Evolutionary conservation across 2,329 filamentous ascomycete species (phyloP).

Genomic region (Dichotomopilus funicola): DNA sequence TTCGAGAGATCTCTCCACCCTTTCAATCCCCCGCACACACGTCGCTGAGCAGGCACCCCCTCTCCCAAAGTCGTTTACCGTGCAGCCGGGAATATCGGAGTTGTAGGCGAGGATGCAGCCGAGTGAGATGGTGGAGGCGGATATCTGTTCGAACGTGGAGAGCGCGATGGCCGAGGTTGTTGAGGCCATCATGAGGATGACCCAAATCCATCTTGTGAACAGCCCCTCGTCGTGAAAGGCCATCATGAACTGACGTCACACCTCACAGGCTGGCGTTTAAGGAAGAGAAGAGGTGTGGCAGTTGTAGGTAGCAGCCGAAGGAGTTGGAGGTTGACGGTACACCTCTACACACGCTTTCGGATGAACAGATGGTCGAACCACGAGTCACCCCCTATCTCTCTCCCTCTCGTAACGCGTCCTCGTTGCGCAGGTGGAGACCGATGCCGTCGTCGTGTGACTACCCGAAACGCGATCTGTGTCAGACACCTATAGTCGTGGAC

Average conservation of each 20-base stretch:
- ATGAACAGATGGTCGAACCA: background rate
- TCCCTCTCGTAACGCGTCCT: background rate
- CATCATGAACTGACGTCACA: conserved; percentile 10
- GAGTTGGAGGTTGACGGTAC: background rate
- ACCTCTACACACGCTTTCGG: background rate
- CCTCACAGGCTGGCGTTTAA: background rate
- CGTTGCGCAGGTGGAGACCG: conserved; percentile 8
- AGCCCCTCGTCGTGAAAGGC: conserved; percentile 2
- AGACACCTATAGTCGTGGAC: conserved; percentile 10
- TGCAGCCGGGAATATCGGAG: conserved; percentile 34
- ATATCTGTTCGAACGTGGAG: conserved; percentile 36
- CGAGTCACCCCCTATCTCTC: background rate
- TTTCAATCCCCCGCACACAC: conserved; percentile 53
- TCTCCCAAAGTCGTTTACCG: conserved; percentile 30
- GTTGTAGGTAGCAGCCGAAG: background rate
- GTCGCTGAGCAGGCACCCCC: conserved; percentile 32
- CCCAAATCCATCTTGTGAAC: conserved; percentile 6
- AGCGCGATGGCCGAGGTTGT: conserved; percentile 30
- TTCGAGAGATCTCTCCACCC: conserved; percentile 67
- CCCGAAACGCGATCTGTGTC: conserved; percentile 18
- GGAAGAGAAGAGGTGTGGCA: background rate
- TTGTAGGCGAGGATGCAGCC: conserved; percentile 39
- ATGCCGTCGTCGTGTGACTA: conserved; percentile 6
- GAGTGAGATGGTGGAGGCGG: conserved; percentile 31
- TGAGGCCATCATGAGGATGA: conserved; percentile 21